Conservation (phyloP, 495 filamentous ascomycete species). For the Penicillium parvum region DNA sequence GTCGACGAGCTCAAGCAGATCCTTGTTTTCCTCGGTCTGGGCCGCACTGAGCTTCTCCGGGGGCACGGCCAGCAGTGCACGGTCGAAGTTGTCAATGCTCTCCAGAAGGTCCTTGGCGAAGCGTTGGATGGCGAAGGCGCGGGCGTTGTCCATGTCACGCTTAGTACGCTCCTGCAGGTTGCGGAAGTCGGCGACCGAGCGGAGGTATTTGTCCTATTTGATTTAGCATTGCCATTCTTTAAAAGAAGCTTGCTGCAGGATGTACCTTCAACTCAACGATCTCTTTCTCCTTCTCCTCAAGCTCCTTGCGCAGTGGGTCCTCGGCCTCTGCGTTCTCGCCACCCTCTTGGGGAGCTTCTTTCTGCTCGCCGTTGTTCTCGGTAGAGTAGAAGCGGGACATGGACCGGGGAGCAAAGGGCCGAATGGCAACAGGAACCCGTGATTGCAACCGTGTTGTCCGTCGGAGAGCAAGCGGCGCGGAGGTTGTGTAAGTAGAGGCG, state of each 20-base stretch:
- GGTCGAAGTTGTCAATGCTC: constrained; percentile 93
- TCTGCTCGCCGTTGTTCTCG: constrained; percentile 24
- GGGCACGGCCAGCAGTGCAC: constrained; percentile 76
- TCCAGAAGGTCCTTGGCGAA: constrained; percentile 95
- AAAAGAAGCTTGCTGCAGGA: too few species aligned
- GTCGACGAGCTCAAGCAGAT: constrained; percentile 75
- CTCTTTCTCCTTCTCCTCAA: constrained; percentile 83
- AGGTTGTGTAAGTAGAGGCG: constrained; percentile 26
- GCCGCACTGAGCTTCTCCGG: constrained; percentile 58
- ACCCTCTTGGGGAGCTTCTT: constrained; percentile 25
- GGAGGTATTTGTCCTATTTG: constrained; percentile 81
- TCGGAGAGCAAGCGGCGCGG: constrained; percentile 32
- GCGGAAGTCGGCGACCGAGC: constrained; percentile 90
- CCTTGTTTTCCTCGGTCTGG: constrained; percentile 47
- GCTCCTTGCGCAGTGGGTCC: constrained; percentile 53
- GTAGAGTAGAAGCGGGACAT: constrained; percentile 39
- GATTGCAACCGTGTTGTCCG: constrained; percentile 38
- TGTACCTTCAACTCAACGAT: constrained; percentile 80
- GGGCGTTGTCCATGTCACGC: constrained; percentile 80
- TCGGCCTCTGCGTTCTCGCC: constrained; percentile 42
- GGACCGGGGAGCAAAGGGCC: constrained; percentile 28
- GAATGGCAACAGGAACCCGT: constrained; percentile 25
- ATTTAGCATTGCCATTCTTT: background rate
- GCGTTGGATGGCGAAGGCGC: constrained; percentile 88
- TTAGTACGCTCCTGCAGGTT: constrained; percentile 94